A percentile compares a stretch with the other conserved stretches of the same genome.
Conservation (phyloP, 495 filamentous ascomycete species). For the Articulospora tetracladia region DNA sequence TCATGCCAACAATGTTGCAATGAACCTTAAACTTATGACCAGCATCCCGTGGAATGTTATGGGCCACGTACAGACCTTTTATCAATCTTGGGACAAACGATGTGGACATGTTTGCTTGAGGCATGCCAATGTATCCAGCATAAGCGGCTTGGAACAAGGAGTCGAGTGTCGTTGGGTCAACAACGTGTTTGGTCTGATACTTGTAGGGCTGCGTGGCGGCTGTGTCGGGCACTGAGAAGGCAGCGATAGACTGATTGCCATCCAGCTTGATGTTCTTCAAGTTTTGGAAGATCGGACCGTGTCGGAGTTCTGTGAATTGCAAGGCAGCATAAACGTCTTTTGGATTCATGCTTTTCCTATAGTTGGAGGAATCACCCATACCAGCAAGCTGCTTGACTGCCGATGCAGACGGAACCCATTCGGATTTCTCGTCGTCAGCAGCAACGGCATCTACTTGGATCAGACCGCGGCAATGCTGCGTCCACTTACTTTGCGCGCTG, state of each 20-base stretch:
- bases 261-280: constrained; percentile 21
- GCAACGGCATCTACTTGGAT: neutral
- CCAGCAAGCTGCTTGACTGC: neutral
- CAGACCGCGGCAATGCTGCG: constrained; percentile 2
- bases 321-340: constrained; percentile 13
- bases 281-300: constrained; percentile 36
- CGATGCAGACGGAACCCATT: constrained; percentile 1
- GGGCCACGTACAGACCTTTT: neutral
- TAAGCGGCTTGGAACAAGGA: neutral
- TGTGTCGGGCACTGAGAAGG: constrained; percentile 34
- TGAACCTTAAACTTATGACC: constrained; percentile 1
- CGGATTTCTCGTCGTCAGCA: constrained; percentile 21
- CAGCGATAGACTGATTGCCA: constrained; percentile 18
- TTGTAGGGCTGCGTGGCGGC: constrained; percentile 35
- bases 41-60: neutral
- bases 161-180: constrained; percentile 47
- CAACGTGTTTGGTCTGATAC: constrained; percentile 35
- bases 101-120: neutral
- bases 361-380: neutral
- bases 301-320: constrained; percentile 26
- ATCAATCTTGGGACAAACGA: constrained; percentile 4
- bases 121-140: constrained; percentile 2
- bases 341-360: constrained; percentile 1
- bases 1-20: neutral
- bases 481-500: neutral